Evolutionary conservation across 208 protist genomes (phyloP).

Genomic region (Trypanosoma mega): DNA sequence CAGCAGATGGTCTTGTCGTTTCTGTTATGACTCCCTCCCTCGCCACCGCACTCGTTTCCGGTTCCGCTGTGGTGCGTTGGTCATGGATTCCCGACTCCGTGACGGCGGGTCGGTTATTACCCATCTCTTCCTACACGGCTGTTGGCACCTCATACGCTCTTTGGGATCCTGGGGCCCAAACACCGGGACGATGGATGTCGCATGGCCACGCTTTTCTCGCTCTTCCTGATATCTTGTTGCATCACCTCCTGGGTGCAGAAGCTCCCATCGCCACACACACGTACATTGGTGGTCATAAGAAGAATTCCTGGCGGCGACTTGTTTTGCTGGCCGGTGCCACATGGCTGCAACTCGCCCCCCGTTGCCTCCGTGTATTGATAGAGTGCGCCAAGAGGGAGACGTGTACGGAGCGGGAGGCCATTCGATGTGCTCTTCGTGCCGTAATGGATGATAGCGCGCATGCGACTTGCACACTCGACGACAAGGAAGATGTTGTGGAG

Average conservation of each 20-base stretch:
- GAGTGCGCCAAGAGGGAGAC: background rate
- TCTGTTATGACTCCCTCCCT: background rate
- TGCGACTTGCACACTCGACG: background rate
- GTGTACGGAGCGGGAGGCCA: background rate
- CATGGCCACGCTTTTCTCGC: slow-evolving; percentile 5
- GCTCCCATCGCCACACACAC: background rate
- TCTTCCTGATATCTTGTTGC: background rate
- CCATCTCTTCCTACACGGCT: background rate
- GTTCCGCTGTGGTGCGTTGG: background rate
- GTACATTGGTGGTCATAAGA: background rate
- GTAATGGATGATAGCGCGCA: background rate
- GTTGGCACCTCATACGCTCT: background rate
- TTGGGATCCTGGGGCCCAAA: no score
- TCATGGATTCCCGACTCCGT: slow-evolving; percentile 8
- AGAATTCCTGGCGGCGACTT: background rate
- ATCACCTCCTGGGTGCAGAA: background rate
- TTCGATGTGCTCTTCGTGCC: background rate
- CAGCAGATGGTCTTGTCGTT: background rate
- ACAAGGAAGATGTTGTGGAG: background rate
- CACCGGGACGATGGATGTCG: background rate
- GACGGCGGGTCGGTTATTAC: background rate
- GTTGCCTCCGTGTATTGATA: background rate
- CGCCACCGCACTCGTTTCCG: background rate
- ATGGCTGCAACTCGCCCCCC: background rate
- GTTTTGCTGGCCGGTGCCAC: slow-evolving; percentile 4